A percentile compares a stretch with the other conserved stretches of the same genome.
These are phyloP conservation scores for Oryza nivara DNA, from an alignment of 176 grass and related monocot genomes.

Conservation along the genomic window DNA sequence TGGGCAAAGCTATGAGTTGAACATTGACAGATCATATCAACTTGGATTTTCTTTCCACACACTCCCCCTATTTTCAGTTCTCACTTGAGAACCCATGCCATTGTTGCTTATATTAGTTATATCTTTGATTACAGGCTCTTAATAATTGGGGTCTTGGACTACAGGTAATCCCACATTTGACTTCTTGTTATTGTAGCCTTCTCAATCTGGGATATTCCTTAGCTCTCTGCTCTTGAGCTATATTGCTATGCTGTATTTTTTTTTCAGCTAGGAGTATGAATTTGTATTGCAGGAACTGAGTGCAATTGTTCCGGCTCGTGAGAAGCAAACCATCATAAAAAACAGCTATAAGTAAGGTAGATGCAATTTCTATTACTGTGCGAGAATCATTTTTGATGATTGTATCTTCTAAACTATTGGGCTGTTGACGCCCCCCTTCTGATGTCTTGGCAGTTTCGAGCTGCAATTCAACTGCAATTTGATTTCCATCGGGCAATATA, in stretches of 20 bases:
- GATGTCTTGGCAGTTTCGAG: constrained; percentile 72
- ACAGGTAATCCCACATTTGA: constrained; percentile 60
- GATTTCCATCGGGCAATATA: constrained; percentile 99
- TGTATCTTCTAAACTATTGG: constrained; percentile 24
- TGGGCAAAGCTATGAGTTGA: constrained; percentile 8
- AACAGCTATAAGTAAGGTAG: constrained; percentile 98
- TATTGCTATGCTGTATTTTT: constrained; percentile 13
- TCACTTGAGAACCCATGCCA: neutral
- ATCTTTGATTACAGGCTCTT: constrained; percentile 68
- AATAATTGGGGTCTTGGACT: constrained; percentile 99
- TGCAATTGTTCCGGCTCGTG: constrained; percentile 89
- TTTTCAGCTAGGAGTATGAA: constrained; percentile 35
- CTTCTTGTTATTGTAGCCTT: constrained; percentile 27
- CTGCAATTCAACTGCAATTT: constrained; percentile 95
- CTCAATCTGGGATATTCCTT: constrained; percentile 13
- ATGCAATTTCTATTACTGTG: constrained; percentile 21
- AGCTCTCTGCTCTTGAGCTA: constrained; percentile 30
- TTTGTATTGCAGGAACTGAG: constrained; percentile 85
- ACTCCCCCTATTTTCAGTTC: constrained; percentile 1
- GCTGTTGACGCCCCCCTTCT: constrained; percentile 7
- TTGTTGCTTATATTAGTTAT: constrained; percentile 34
- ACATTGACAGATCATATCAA: constrained; percentile 16
- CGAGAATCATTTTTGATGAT: constrained; percentile 16
- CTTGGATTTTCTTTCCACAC: constrained; percentile 16
- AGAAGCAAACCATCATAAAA: constrained; percentile 95